Conservation (phyloP, 2,329 filamentous ascomycete genomes). For the Karstenula rhodostoma region DNA sequence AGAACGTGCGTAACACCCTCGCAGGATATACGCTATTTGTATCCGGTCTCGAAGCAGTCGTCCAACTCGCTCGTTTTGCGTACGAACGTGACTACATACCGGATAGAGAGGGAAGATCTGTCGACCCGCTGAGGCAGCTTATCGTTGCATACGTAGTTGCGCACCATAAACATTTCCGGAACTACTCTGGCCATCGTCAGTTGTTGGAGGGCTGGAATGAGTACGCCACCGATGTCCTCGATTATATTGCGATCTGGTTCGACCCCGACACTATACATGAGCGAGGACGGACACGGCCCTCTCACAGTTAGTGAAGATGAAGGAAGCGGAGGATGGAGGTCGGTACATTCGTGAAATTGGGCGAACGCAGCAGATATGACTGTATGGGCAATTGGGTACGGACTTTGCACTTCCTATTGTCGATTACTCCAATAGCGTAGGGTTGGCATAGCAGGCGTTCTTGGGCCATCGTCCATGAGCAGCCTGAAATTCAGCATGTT, state of each 20-base stretch:
- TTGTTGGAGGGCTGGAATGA: background rate
- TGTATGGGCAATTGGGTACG: no score
- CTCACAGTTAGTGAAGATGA: no score
- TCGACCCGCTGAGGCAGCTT: background rate
- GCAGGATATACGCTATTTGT: background rate
- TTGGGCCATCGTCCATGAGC: no score
- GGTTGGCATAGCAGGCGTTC: no score
- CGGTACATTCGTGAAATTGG: no score
- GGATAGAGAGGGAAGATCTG: background rate
- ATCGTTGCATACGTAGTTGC: background rate
- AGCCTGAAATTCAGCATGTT: no score
- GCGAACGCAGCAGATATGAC: no score
- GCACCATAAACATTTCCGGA: background rate
- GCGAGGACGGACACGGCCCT: no score
- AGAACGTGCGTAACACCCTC: background rate
- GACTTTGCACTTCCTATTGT: no score
- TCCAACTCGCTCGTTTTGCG: background rate
- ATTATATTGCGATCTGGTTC: background rate
- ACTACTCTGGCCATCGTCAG: background rate
- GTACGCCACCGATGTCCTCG: conserved; percentile 12
- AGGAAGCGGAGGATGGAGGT: background rate
- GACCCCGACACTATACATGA: background rate
- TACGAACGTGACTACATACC: conserved; percentile 3
- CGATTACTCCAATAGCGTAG: no score
- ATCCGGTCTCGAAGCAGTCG: background rate